Evolutionary conservation across 1,284 basidiomycete species (phyloP).

Genomic region (Pseudozyma thailandica): DNA sequence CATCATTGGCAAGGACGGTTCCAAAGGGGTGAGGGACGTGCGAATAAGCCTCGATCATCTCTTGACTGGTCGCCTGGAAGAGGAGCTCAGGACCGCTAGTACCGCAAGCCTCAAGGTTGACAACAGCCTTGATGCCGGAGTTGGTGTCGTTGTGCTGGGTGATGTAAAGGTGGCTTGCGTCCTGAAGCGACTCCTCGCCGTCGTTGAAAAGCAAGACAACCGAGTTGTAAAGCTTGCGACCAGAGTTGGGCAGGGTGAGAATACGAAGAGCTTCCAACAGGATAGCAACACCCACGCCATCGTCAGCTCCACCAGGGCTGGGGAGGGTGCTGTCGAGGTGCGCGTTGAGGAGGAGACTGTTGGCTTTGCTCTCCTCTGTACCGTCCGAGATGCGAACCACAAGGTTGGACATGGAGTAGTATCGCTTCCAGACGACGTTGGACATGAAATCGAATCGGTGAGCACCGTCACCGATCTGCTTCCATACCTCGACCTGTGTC

Average conservation of each 20-base stretch:
- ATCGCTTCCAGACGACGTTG: conserved; percentile 87
- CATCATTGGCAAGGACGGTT: conserved; percentile 89
- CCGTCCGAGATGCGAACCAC: conserved; percentile 87
- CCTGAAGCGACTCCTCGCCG: conserved; percentile 87
- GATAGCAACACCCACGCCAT: conserved; percentile 85
- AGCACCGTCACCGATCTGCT: conserved; percentile 65
- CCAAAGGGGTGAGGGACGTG: conserved; percentile 89
- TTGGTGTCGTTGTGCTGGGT: conserved; percentile 64
- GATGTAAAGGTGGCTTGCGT: conserved; percentile 80
- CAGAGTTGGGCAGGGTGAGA: conserved; percentile 79
- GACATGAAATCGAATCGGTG: conserved; percentile 66
- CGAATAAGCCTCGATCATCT: conserved; percentile 92
- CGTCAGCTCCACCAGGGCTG: conserved; percentile 71
- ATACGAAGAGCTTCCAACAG: conserved; percentile 79
- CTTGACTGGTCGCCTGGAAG: conserved; percentile 93
- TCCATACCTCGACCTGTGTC: conserved; percentile 65
- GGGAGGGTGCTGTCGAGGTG: conserved; percentile 81
- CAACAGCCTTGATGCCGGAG: conserved; percentile 80
- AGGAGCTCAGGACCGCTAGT: conserved; percentile 87
- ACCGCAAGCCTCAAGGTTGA: conserved; percentile 95
- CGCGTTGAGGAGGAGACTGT: conserved; percentile 81
- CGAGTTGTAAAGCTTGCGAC: conserved; percentile 80
- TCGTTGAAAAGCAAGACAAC: conserved; percentile 94
- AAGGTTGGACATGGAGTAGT: conserved; percentile 85
- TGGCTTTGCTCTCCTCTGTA: conserved; percentile 71